Evolutionary conservation across 192 early-diverging fungal genomes (phyloP), one percentile per base, ranked within the genome.

Genomic region (Geranomyces variabilis): DNA sequence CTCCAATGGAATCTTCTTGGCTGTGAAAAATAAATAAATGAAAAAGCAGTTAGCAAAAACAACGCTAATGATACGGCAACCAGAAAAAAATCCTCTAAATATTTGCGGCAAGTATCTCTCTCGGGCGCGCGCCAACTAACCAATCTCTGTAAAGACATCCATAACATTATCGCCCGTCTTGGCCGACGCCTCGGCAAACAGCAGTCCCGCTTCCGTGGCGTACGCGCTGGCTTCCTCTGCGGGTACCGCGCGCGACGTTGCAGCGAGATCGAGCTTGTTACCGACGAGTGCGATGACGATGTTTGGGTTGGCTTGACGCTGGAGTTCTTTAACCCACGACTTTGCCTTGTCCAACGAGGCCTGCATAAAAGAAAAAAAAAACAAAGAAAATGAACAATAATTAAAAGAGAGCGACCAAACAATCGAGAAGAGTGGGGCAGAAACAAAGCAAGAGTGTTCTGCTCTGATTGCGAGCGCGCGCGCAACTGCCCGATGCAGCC

Each of bases 221-320:
- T 93, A 93, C 33, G 80, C 79, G 58, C 75, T 57, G 0, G 90
- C 95, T 34, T 93, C 93, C 49, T 92, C 92, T 4, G 86, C 83
- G 10, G 84, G 73, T 3, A 95, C 86, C 47, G 86, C 86, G 49
- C 93, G 85, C 26, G 77, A 67, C 22, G 82, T 81, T 31, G 83
- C 84, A 7, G 76, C 88, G 66, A 99, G 76, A 79, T 99, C 96
- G 44, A 95, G 81, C 81, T 99, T 99, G 85, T 99, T 99, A 36
- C 95, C 96, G 19, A 94, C 93, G 44, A 99, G 85, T 10, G 92
- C 91, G 88, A 99, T 97, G 61, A 97, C 93, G 77, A 97, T 93
- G 82, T 94, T 91, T 28, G 96, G 92, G 76, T 92, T 92, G 14
- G 94, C 95, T 79, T 97, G 94, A 61, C 93, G 90, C 82, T 96